Evolutionary conservation across 2,329 filamentous ascomycete genomes (phyloP), one percentile per base, ranked within the genome.

Genomic region (Dactylellina sp.): DNA sequence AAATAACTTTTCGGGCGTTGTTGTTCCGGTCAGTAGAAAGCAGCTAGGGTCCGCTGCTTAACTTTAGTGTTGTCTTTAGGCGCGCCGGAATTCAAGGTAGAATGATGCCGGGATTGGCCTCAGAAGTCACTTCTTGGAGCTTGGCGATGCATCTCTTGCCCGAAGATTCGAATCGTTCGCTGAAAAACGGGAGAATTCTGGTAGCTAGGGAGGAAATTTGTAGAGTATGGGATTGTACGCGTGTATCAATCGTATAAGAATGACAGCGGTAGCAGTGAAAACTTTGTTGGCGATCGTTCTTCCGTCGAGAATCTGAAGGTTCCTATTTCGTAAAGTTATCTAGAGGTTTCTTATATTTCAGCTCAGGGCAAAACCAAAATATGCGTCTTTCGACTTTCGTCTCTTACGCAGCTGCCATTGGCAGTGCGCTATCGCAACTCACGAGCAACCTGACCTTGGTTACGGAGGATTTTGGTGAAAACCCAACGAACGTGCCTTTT

Each of bases 101-200:
- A 50, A 18, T 16, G 52, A 32, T 57, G 66, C 66, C 66, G 66
- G 64, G 50, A 71, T 57, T 70, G 46, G 56, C 46, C 64, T 61
- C 64, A 70, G 39, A 28, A 55, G 18, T 5, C 9, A 32, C 28
- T 32, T 32, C 9, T 32, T 32, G 28, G 9, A 28, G 42, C 61
- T 50, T 50, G 52, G 16, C 20, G 53, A 46, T 60, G n/a, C 1
- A 32, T 9, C 42, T 55, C 28, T 66, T 66, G 62, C 40, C 50
- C n/a, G 7, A 9, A 32, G 5, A 32, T 5, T 28, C 7, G 46
- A 60, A 32, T 5, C 22, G 14, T 53, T 14, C 11, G 57, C 32
- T 5, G 7, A 11, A 16, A 68, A 28, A 60, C 53, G 53, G 16
- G 35, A 35, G 18, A 50, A 28, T 18, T 47, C 4, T 32, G 28